A percentile compares a stretch with the other conserved stretches of the same genome.
Conservation (phyloP, 257 asterid genomes). For the Primulina tabacum region DNA sequence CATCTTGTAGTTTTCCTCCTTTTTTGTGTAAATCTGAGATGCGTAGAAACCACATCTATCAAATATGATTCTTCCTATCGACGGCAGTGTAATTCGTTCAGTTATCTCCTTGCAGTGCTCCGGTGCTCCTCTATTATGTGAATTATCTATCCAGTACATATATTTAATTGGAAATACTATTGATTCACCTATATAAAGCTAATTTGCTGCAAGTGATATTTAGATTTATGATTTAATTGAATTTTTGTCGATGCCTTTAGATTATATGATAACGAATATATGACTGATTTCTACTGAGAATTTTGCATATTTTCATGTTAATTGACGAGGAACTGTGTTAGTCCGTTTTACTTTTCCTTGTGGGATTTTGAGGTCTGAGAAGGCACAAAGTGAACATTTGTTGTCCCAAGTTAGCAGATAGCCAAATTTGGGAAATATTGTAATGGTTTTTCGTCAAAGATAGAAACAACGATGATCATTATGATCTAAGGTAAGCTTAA, state of each 20-base stretch:
- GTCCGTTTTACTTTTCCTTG: neutral
- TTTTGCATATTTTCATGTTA: neutral
- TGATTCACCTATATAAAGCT: no score
- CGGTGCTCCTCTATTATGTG: no score
- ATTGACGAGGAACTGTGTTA: neutral
- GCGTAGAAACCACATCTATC: no score
- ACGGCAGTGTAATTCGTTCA: neutral
- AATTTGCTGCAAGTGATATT: no score
- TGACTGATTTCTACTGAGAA: neutral
- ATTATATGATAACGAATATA: no score
- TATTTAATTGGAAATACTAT: no score
- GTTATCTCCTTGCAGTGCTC: neutral
- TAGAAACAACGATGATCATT: conserved; percentile 28
- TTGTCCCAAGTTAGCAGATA: neutral
- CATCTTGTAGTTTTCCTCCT: no score
- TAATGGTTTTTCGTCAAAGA: conserved; percentile 11
- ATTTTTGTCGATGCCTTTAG: no score
- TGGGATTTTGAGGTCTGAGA: neutral
- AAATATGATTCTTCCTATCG: no score
- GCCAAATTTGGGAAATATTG: neutral
- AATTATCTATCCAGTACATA: no score
- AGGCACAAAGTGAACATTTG: neutral
- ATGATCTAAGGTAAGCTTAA: conserved; percentile 23
- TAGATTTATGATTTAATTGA: no score
- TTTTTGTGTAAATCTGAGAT: no score